Conservation (phyloP, 2,329 filamentous ascomycete species). For the Calonectria fujianensis region DNA sequence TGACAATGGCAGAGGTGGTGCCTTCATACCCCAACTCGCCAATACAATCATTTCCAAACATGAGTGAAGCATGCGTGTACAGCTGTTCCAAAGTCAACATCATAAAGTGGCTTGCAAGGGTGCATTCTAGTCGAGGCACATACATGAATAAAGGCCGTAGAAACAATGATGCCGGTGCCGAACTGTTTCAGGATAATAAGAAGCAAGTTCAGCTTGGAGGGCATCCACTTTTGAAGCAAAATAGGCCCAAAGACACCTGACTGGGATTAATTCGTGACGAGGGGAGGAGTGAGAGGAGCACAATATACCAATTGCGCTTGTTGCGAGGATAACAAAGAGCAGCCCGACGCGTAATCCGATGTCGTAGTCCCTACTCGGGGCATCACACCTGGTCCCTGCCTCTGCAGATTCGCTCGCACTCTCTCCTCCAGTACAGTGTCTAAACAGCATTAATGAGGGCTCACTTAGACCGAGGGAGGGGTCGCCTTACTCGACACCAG, state of each 20-base stretch:
- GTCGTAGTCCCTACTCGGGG: constrained; percentile 75
- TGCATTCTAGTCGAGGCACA: constrained; percentile 50
- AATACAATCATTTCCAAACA: constrained; percentile 83
- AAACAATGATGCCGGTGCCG: constrained; percentile 83
- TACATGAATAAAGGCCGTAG: constrained; percentile 82
- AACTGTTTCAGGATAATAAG: constrained; percentile 83
- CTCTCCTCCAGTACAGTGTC: constrained; percentile 73
- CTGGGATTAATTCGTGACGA: constrained; percentile 51
- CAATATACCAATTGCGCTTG: constrained; percentile 76
- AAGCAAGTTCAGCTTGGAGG: constrained; percentile 67
- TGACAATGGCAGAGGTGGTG: constrained; percentile 81
- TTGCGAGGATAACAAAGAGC: constrained; percentile 82
- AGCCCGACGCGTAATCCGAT: constrained; percentile 81
- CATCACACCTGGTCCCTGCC: constrained; percentile 65
- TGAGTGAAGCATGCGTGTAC: constrained; percentile 82
- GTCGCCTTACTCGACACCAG: constrained; percentile 79
- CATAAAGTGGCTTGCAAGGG: background rate
- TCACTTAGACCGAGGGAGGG: background rate
- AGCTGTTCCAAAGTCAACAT: constrained; percentile 67
- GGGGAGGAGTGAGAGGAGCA: background rate
- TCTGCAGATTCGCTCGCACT: constrained; percentile 62
- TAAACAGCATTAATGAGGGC: constrained; percentile 50
- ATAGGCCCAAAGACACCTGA: constrained; percentile 79
- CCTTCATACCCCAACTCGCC: constrained; percentile 80
- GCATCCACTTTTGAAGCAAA: constrained; percentile 75